phyloP scores from a whole-genome alignment of 2,329 filamentous ascomycete species.

The Coniochaeta pulveracea region DNA sequence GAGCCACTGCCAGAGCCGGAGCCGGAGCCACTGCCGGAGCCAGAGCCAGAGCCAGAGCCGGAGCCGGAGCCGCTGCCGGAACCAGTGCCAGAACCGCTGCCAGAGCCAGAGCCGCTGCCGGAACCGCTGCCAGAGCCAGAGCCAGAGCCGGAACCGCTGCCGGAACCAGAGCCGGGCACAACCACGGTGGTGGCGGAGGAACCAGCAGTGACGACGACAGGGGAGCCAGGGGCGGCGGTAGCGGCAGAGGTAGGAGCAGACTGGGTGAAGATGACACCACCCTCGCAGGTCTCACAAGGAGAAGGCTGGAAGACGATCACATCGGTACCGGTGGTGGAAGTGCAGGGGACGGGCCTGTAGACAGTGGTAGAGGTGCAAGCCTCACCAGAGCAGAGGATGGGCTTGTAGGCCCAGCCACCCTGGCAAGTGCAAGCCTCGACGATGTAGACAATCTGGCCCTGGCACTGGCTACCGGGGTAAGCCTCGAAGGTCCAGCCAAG shows the following conservation, averaged over 20 bases:
- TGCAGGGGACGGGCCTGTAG: conserved; percentile 1
- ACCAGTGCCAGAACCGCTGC: neutral
- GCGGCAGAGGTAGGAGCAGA: neutral
- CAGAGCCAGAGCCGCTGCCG: neutral
- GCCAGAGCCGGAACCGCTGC: neutral
- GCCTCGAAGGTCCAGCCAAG: neutral
- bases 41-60: no score
- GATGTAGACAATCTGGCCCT: conserved; percentile 1
- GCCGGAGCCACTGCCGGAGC: no score
- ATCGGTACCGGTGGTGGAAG: neutral
- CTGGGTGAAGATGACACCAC: conserved; percentile 3
- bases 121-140: neutral
- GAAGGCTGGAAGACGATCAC: conserved; percentile 1
- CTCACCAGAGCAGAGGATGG: neutral
- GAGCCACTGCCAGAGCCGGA: no score
- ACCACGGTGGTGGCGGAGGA: no score
- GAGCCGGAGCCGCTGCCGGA: neutral
- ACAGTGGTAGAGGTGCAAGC: neutral
- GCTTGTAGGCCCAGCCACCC: conserved; percentile 1
- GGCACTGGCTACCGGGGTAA: neutral
- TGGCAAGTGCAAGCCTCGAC: conserved; percentile 1
- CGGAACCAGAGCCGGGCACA: neutral
- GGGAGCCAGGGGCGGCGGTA: neutral
- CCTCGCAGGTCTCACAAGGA: conserved; percentile 2
- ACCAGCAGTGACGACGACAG: no score